phyloP scores from a whole-genome alignment of 129 eudicot species.

The Flaveria trinervia region DNA sequence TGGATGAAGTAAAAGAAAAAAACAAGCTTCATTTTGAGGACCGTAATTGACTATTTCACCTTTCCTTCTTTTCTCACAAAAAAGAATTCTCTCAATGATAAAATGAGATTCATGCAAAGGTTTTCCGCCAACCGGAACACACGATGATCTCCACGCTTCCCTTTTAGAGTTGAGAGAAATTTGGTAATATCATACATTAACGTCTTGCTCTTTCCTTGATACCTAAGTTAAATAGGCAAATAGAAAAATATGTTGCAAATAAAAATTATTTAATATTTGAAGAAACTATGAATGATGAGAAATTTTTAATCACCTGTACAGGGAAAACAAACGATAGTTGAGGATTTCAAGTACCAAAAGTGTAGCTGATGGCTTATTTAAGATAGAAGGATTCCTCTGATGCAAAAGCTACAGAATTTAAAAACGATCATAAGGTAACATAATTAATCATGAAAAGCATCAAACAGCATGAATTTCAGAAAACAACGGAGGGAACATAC shows the following conservation, averaged over 20 bases:
- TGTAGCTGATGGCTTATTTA: slow-evolving; percentile 81
- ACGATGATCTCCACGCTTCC: slow-evolving; percentile 98
- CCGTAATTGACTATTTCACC: slow-evolving; percentile 40
- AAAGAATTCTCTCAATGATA: slow-evolving; percentile 84
- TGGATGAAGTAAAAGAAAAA: background rate
- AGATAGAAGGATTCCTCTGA: slow-evolving; percentile 74
- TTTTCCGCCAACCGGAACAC: slow-evolving; percentile 89
- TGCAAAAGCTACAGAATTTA: slow-evolving; percentile 67
- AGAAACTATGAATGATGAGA: background rate
- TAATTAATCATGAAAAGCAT: slow-evolving; percentile 14
- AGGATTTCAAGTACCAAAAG: slow-evolving; percentile 91
- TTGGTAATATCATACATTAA: slow-evolving; percentile 91
- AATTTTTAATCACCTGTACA: slow-evolving; percentile 66
- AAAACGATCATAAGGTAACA: slow-evolving; percentile 3
- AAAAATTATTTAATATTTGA: slow-evolving; percentile 9
- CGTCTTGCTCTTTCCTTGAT: slow-evolving; percentile 91
- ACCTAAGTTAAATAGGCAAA: slow-evolving; percentile 46
- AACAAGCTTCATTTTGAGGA: background rate
- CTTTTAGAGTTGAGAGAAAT: slow-evolving; percentile 83
- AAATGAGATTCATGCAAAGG: slow-evolving; percentile 89
- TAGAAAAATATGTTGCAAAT: background rate
- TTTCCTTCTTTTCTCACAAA: slow-evolving; percentile 92
- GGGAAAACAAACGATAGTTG: slow-evolving; percentile 89
- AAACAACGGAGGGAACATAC: slow-evolving; percentile 40
- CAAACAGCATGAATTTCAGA: slow-evolving; percentile 7